phyloP scores from a whole-genome alignment of 306 rosid species.

The Hippophae tibetana region DNA sequence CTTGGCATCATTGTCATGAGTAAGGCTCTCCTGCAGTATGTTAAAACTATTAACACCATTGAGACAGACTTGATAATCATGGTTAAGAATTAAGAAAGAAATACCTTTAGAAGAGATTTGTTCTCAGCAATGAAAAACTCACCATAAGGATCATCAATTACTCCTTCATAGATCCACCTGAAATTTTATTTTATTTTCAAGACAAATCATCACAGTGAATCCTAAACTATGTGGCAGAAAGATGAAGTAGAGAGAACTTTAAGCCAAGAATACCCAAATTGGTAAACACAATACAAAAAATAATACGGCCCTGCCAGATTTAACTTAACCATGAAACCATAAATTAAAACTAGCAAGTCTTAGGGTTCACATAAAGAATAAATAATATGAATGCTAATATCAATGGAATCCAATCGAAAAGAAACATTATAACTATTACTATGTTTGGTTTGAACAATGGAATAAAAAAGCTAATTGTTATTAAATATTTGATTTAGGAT shows the following conservation, averaged over 20 bases:
- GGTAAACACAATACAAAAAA: too few species aligned
- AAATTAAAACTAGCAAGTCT: too few species aligned
- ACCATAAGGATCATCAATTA: conserved; percentile 90
- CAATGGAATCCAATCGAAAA: too few species aligned
- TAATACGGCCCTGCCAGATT: too few species aligned
- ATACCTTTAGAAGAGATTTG: conserved; percentile 83
- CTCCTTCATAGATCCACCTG: conserved; percentile 98
- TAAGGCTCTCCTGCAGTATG: conserved; percentile 76
- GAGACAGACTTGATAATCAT: conserved; percentile 14
- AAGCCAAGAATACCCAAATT: not conserved
- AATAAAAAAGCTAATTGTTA: too few species aligned
- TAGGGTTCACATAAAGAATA: too few species aligned
- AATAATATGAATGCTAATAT: too few species aligned
- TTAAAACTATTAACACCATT: conserved; percentile 19
- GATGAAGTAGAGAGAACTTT: conserved; percentile 1
- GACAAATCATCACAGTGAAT: conserved; percentile 16
- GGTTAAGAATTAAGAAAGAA: conserved; percentile 9
- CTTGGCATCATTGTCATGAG: conserved; percentile 84
- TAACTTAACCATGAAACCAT: too few species aligned
- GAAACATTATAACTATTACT: too few species aligned
- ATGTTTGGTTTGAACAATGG: too few species aligned
- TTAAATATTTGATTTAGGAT: too few species aligned
- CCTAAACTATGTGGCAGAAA: conserved; percentile 1
- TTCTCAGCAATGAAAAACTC: conserved; percentile 92
- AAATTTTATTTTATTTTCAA: conserved; percentile 23